Evolutionary conservation across 2,329 filamentous ascomycete species (phyloP).

Genomic region (Epichloe typhina): DNA sequence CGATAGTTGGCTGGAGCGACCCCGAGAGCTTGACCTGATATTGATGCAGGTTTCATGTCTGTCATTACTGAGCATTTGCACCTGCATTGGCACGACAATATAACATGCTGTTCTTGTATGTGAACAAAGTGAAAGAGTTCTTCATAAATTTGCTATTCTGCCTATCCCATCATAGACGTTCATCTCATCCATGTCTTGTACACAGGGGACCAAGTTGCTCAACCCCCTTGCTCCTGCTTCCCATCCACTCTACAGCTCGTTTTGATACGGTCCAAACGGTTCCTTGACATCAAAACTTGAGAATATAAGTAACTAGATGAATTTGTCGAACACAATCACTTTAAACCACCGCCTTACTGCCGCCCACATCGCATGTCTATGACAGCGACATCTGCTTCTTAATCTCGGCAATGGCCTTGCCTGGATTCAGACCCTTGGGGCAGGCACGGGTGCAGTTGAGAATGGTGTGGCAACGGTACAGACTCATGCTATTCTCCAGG

Average conservation of each 20-base stretch:
- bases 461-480: slow-evolving; percentile 99
- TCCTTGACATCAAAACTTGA: slow-evolving; percentile 1
- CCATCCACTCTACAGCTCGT: neutral
- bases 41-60: too few relatives aligned
- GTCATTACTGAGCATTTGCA: neutral
- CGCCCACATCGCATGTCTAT: neutral
- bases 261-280: neutral
- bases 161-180: slow-evolving; percentile 3
- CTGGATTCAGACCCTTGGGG: slow-evolving; percentile 96
- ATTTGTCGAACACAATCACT: neutral
- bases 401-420: slow-evolving; percentile 88
- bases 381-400: slow-evolving; percentile 83
- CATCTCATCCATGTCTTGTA: slow-evolving; percentile 6
- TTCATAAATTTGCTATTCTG: slow-evolving; percentile 3
- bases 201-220: slow-evolving; percentile 3
- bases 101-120: too few relatives aligned
- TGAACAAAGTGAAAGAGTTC: slow-evolving; percentile 3
- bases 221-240: neutral
- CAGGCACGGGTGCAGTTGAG: slow-evolving; percentile 97
- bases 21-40: too few relatives aligned
- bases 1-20: too few relatives aligned
- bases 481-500: slow-evolving; percentile 95
- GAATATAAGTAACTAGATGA: neutral
- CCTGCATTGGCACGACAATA: neutral
- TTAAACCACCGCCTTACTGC: neutral